These are phyloP conservation scores for Scedosporium minutisporum DNA, from an alignment of 2,329 filamentous ascomycete species.

Conservation along the genomic window DNA sequence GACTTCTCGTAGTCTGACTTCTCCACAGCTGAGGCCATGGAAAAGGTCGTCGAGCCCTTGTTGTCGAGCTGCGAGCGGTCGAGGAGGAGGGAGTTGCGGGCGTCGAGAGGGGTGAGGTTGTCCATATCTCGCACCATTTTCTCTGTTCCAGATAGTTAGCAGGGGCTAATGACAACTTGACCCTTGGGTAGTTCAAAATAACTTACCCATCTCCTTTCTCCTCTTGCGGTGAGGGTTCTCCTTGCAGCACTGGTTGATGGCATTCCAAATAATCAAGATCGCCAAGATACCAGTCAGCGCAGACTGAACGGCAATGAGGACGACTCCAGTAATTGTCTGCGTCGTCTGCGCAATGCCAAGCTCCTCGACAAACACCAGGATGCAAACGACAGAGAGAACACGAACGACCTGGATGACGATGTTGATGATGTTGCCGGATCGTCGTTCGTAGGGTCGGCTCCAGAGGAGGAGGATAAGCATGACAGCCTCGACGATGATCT, in stretches of 20 bases:
- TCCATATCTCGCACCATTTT: slow-evolving; percentile 70
- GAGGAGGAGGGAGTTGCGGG: slow-evolving; percentile 76
- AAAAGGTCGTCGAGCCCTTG: slow-evolving; percentile 30
- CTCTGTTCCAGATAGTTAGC: slow-evolving; percentile 41
- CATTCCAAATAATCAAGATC: slow-evolving; percentile 82
- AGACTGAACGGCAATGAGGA: slow-evolving; percentile 84
- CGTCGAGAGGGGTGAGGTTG: slow-evolving; percentile 75
- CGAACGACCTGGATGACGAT: slow-evolving; percentile 84
- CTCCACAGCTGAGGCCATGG: slow-evolving; percentile 29
- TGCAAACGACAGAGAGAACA: slow-evolving; percentile 77
- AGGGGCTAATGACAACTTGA: background rate
- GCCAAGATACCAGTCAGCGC: slow-evolving; percentile 73
- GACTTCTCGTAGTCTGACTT: slow-evolving; percentile 24
- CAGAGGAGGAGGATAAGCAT: slow-evolving; percentile 75
- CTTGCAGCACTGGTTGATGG: slow-evolving; percentile 70
- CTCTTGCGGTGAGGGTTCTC: slow-evolving; percentile 85
- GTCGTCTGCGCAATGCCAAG: slow-evolving; percentile 84
- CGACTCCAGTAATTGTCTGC: slow-evolving; percentile 88
- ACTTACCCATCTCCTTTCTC: slow-evolving; percentile 81
- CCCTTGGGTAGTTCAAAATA: slow-evolving; percentile 2
- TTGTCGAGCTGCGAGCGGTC: slow-evolving; percentile 33
- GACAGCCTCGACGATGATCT: slow-evolving; percentile 70
- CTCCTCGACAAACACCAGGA: slow-evolving; percentile 89
- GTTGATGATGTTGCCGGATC: slow-evolving; percentile 86
- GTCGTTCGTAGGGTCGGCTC: slow-evolving; percentile 77